Evolutionary conservation across 306 rosid species (phyloP), one percentile per base, ranked within the genome.

Genomic region (Trifolium dubium): DNA sequence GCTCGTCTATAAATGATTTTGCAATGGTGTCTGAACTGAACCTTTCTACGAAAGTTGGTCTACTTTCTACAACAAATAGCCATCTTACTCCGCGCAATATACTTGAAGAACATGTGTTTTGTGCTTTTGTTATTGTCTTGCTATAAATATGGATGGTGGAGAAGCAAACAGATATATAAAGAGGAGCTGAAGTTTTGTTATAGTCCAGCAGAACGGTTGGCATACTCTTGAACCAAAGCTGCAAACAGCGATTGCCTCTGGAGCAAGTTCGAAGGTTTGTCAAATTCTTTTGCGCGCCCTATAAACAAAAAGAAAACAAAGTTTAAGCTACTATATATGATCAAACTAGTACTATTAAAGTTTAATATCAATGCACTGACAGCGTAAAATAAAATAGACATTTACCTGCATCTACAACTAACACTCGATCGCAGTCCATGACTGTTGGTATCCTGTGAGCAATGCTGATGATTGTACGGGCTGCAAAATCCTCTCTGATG

Each of bases 381-480:
- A 1, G 11, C 31, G 11, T 54, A 54, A 54, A 54, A 31, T 14
- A 60, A 30, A 5, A 5, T 60, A 30, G 65, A 13, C 6, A 12
- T 0, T 10, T 56, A 89, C 98, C 98, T 78, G 95, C 97, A 75
- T 91, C 97, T 40, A 94, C 64, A 10, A 94, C 97, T 39, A 94
- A 50, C 53, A 94, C 97, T 67, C 92, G 72, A 53, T 89, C 85
- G 15, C 97, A 94, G 79, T 94, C 98, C 97, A 94, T 91, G 72
- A 91, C 98, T 0, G 98, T 94, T 73, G 97, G 98, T 61, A 94
- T 94, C 78, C 98, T 87, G 72, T 94, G 98, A 78, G 98, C 99
- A 82, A 94, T 94, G 81, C 97, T 94, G 71, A 94, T 92, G 70
- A 94, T 94, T 37, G 99, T 94, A 46, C 99, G 90, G 0, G 86